Evolutionary conservation across 2,329 filamentous ascomycete species (phyloP).

Genomic region (Fusarium torreyae): DNA sequence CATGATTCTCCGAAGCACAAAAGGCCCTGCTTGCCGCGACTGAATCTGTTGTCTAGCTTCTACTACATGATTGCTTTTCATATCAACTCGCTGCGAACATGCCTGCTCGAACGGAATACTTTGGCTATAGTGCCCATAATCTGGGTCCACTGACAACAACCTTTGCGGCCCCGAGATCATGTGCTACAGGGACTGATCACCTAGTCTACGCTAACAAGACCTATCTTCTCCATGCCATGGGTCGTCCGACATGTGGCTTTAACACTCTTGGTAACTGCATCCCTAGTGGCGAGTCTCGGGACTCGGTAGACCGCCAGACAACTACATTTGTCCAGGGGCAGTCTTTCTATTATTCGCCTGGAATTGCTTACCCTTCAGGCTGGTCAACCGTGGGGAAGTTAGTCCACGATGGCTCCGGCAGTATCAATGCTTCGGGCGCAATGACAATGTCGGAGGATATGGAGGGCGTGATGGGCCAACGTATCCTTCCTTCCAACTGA

Average conservation of each 20-base stretch:
- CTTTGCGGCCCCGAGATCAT: neutral
- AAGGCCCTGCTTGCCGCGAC: neutral
- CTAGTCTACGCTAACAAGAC: neutral
- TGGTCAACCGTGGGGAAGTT: slow-evolving; percentile 5
- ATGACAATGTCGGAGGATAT: neutral
- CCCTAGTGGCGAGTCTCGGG: neutral
- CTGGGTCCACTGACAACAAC: slow-evolving; percentile 7
- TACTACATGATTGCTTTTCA: neutral
- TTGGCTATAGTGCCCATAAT: slow-evolving; percentile 1
- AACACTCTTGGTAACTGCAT: neutral
- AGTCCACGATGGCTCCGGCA: neutral
- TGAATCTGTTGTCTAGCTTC: neutral
- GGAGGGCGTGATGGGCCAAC: neutral
- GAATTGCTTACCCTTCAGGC: neutral
- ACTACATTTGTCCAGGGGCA: neutral
- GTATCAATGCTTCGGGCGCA: neutral
- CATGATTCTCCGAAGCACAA: neutral
- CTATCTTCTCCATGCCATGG: accelerated
- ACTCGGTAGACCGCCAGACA: accelerated
- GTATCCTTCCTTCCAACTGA: neutral
- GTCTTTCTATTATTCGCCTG: slow-evolving; percentile 1
- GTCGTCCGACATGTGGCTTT: neutral
- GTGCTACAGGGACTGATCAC: neutral
- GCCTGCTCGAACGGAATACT: slow-evolving; percentile 16
- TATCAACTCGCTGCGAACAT: neutral